These are phyloP conservation scores for Fragaria vesca DNA, from an alignment of 306 rosid genomes.

Conservation along the genomic window DNA sequence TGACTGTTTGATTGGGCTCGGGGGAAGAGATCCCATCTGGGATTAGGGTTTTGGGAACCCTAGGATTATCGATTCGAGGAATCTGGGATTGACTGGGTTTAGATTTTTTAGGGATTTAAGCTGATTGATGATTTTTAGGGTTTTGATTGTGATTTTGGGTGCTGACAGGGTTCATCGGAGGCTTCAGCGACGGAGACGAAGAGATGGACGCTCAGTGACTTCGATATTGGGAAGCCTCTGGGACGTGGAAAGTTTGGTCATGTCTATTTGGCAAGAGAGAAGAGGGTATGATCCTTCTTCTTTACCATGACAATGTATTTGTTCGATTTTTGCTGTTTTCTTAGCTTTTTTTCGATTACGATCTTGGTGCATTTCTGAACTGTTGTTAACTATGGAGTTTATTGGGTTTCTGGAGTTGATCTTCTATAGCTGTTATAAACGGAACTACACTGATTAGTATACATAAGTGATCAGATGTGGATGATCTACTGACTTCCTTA, in stretches of 20 bases:
- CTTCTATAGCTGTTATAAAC: neutral
- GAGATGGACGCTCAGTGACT: slow-evolving; percentile 91
- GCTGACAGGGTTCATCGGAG: slow-evolving; percentile 56
- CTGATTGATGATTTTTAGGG: neutral
- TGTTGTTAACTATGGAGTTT: neutral
- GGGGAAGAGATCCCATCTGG: neutral
- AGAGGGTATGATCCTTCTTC: slow-evolving; percentile 50
- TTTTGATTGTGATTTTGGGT: slow-evolving; percentile 20
- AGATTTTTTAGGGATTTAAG: neutral
- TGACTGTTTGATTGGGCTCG: neutral
- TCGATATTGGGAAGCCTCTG: slow-evolving; percentile 93
- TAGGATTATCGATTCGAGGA: neutral
- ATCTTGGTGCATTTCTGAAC: neutral
- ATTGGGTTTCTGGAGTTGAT: neutral
- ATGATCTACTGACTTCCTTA: neutral
- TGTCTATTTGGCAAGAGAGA: slow-evolving; percentile 96
- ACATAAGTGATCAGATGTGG: neutral
- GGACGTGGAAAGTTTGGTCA: slow-evolving; percentile 99
- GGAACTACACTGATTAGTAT: neutral
- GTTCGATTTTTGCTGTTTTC: neutral
- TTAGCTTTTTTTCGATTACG: neutral
- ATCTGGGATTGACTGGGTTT: neutral
- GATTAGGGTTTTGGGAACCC: slow-evolving; percentile 2
- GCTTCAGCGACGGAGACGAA: slow-evolving; percentile 60
- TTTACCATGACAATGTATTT: neutral